Evolutionary conservation across 768 basidiomycete species (phyloP).

Genomic region (Lactarius pseudohatsudake): DNA sequence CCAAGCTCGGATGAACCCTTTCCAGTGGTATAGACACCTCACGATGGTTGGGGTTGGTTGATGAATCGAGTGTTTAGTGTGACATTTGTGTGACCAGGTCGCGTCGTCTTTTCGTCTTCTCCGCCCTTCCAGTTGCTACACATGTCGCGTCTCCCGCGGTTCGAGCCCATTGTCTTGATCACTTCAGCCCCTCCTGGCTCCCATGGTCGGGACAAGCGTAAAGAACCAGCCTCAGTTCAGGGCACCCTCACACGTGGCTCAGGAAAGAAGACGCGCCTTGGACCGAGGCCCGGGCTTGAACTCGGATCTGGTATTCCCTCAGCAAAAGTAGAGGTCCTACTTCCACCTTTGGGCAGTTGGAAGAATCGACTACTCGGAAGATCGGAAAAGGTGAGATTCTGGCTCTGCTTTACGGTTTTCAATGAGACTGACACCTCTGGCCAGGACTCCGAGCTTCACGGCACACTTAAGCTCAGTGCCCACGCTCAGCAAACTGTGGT

Average conservation of each 20-base stretch:
- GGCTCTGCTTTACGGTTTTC: constrained; percentile 31
- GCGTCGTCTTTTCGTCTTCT: no score
- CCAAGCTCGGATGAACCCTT: constrained; percentile 98
- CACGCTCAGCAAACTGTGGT: constrained; percentile 13
- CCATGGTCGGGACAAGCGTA: constrained; percentile 15
- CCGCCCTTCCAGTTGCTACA: no score
- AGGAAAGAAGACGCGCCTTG: constrained; percentile 31
- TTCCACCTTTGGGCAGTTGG: constrained; percentile 23
- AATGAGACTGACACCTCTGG: constrained; percentile 32
- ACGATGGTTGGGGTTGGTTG: constrained; percentile 48
- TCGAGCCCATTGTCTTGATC: constrained; percentile 10
- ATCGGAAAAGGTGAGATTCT: background rate
- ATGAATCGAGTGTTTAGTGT: no score
- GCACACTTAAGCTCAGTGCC: no score
- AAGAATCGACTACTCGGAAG: constrained; percentile 7
- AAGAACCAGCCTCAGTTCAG: constrained; percentile 23
- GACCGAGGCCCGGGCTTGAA: background rate
- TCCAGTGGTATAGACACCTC: constrained; percentile 97
- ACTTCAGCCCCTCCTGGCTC: background rate
- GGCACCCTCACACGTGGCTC: constrained; percentile 29
- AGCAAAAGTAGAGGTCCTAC: constrained; percentile 18
- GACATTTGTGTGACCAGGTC: no score
- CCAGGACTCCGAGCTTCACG: constrained; percentile 8
- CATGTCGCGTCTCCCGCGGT: constrained; percentile 7
- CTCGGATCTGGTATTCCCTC: constrained; percentile 2